These are phyloP conservation scores for Raffaelea ambrosiae DNA, from an alignment of 2,329 filamentous ascomycete species.

Conservation along the genomic window DNA sequence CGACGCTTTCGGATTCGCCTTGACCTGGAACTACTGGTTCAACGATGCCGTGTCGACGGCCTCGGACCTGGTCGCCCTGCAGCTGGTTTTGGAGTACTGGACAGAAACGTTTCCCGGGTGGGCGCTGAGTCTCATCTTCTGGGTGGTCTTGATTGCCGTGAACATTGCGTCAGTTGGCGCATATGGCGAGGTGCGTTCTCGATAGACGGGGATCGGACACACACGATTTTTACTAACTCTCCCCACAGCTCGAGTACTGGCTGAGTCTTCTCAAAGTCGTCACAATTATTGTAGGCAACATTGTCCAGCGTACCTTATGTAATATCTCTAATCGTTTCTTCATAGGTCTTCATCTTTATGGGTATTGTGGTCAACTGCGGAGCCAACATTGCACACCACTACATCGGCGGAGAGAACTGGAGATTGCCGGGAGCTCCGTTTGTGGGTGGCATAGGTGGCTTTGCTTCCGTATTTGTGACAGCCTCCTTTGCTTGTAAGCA, in stretches of 20 bases:
- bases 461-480: constrained; percentile 55
- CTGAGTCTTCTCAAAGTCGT: constrained; percentile 70
- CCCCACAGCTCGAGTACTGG: constrained; percentile 63
- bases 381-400: constrained; percentile 41
- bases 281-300: constrained; percentile 49
- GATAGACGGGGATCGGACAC: no score
- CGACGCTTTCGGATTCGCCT: constrained; percentile 63
- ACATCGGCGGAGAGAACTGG: constrained; percentile 53
- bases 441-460: constrained; percentile 55
- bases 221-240: not conserved
- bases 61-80: constrained; percentile 50
- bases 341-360: constrained; percentile 51
- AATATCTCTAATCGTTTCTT: not conserved
- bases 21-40: constrained; percentile 86
- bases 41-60: constrained; percentile 55
- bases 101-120: constrained; percentile 56
- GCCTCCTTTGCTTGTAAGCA: constrained; percentile 51
- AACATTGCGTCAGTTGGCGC: constrained; percentile 65
- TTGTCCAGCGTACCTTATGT: not conserved
- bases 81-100: constrained; percentile 72
- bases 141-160: constrained; percentile 57
- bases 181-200: constrained; percentile 52
- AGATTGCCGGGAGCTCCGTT: constrained; percentile 53
- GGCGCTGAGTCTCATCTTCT: constrained; percentile 65
- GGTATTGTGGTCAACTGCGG: constrained; percentile 53